phyloP scores from a whole-genome alignment of 225 moss, liverwort and hornwort genomes.

The Neckera pumila region DNA sequence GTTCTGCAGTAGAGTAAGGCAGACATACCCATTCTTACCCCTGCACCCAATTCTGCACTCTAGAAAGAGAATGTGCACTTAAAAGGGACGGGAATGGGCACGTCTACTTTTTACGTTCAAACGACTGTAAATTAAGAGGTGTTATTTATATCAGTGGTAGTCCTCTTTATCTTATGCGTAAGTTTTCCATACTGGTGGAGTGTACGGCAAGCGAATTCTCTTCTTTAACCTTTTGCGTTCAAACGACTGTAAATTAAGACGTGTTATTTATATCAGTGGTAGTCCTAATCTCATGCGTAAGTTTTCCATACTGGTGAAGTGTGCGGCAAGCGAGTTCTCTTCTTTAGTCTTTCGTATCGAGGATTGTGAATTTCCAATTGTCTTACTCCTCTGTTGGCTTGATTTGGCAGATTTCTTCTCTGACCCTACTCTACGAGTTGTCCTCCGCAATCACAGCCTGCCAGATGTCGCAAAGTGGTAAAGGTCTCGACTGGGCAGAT shows the following conservation, averaged over 20 bases:
- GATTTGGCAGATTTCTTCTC: not conserved
- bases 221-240: not conserved
- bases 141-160: not conserved
- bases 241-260: not conserved
- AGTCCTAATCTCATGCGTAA: not conserved
- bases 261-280: not conserved
- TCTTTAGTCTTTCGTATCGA: not conserved
- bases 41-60: not conserved
- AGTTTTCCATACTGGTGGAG: not conserved
- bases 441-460: not conserved
- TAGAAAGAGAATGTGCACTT: not conserved
- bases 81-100: not conserved
- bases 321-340: not conserved
- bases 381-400: not conserved
- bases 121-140: not conserved
- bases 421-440: not conserved
- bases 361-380: not conserved
- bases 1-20: not conserved
- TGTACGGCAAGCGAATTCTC: not conserved
- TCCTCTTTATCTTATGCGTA: not conserved
- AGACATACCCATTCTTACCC: not conserved
- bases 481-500: constrained; percentile 83
- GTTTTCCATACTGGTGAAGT: not conserved
- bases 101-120: not conserved
- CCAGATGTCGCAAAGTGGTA: constrained; percentile 27